Evolutionary conservation across 768 basidiomycete genomes (phyloP).

Genomic region (Rhodotorula kratochvilovae): DNA sequence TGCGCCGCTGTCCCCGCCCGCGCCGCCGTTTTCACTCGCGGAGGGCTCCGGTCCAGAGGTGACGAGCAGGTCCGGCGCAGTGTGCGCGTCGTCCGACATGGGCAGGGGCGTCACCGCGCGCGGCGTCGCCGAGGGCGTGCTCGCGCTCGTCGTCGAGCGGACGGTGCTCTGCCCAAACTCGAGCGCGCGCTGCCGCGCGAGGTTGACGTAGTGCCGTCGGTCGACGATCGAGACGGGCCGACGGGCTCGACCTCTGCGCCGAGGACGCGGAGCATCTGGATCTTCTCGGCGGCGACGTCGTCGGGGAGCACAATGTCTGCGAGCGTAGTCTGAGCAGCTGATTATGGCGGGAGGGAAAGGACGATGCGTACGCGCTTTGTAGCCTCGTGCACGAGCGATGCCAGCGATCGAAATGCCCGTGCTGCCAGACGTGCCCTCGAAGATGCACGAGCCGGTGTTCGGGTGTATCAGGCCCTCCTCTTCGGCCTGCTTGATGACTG

Average conservation of each 20-base stretch:
- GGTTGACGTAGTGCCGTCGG: constrained; percentile 81
- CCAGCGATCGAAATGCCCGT: constrained; percentile 96
- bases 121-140: constrained; percentile 4
- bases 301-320: constrained; percentile 28
- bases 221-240: constrained; percentile 94
- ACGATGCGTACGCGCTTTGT: constrained; percentile 40
- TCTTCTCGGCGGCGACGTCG: constrained; percentile 70
- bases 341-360: constrained; percentile 70
- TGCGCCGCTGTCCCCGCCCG: constrained; percentile 8
- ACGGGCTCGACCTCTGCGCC: constrained; percentile 84
- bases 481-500: constrained; percentile 95
- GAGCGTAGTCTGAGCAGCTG: background rate
- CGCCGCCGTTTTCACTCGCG: no score
- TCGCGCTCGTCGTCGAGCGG: constrained; percentile 7
- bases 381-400: constrained; percentile 55
- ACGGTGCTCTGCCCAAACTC: constrained; percentile 57
- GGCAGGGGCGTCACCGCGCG: background rate
- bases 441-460: constrained; percentile 82
- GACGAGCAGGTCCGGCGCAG: constrained; percentile 21
- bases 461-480: constrained; percentile 73
- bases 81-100: constrained; percentile 41
- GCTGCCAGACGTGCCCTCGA: constrained; percentile 94
- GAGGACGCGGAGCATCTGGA: constrained; percentile 71
- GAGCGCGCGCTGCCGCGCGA: constrained; percentile 72
- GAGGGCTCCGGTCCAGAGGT: background rate